Percentiles rank a stretch among this genome's conserved stretches.
Evolutionary conservation across 2,329 filamentous ascomycete genomes (phyloP).

Genomic region (Aspergillus pseudoviridinutans): DNA sequence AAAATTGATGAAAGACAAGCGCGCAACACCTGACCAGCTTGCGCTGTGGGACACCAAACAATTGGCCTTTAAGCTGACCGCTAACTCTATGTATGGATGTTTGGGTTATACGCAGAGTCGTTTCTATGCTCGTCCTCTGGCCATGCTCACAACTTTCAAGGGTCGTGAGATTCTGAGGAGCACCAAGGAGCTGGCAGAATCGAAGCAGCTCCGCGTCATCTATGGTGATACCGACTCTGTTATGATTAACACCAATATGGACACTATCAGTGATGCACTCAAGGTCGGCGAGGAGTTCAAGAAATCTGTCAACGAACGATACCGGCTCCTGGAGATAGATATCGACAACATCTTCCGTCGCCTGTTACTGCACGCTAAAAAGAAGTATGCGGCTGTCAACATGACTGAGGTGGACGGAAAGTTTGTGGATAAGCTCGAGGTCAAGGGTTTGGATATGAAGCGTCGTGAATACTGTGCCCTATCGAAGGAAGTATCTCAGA

Average conservation of each 20-base stretch:
- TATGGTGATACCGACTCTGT: conserved; percentile 99
- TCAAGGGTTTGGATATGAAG: conserved; percentile 98
- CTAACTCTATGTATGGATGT: conserved; percentile 99
- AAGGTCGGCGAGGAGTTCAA: conserved; percentile 95
- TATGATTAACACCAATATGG: conserved; percentile 99
- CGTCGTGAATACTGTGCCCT: conserved; percentile 93
- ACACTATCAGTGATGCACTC: conserved; percentile 84
- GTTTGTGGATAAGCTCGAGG: conserved; percentile 89
- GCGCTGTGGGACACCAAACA: conserved; percentile 98
- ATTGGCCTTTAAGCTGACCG: conserved; percentile 90
- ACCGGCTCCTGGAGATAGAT: conserved; percentile 90
- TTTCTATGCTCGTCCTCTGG: conserved; percentile 92
- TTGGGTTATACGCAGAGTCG: conserved; percentile 94
- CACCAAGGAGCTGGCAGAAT: conserved; percentile 93
- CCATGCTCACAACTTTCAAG: conserved; percentile 94
- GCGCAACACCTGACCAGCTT: conserved; percentile 77
- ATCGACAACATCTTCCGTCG: conserved; percentile 97
- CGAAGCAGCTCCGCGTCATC: conserved; percentile 86
- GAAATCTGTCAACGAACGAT: conserved; percentile 87
- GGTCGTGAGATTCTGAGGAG: conserved; percentile 94
- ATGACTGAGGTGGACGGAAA: conserved; percentile 85
- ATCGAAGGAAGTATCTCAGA: conserved; percentile 89
- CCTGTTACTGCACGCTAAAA: conserved; percentile 92
- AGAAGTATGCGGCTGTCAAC: conserved; percentile 98
- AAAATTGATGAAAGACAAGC: conserved; percentile 92